Conservation (phyloP, 2,329 filamentous ascomycete genomes). For the Microsporum canis region DNA sequence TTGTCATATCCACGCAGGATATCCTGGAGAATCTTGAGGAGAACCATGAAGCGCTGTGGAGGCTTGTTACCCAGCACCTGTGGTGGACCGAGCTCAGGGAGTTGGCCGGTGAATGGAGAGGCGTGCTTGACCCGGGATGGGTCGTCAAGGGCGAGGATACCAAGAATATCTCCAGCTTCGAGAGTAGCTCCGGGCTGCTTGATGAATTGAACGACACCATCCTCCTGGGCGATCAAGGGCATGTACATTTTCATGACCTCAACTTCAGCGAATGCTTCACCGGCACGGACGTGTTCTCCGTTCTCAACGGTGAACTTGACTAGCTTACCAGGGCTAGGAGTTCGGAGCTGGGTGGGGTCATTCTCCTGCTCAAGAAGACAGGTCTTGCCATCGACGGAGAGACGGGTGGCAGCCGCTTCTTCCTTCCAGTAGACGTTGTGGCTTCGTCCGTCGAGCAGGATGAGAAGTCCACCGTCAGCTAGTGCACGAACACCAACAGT, state of each 20-base stretch:
- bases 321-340: constrained; percentile 90
- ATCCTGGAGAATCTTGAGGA: constrained; percentile 68
- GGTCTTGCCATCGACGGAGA: constrained; percentile 96
- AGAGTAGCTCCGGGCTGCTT: constrained; percentile 98
- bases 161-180: constrained; percentile 96
- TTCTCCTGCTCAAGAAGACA: constrained; percentile 97
- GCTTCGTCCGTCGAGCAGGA: constrained; percentile 80
- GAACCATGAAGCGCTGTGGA: constrained; percentile 69
- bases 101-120: constrained; percentile 80
- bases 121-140: constrained; percentile 94
- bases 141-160: constrained; percentile 89
- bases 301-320: constrained; percentile 97
- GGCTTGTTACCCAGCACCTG: constrained; percentile 85
- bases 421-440: constrained; percentile 99
- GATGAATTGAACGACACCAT: constrained; percentile 93
- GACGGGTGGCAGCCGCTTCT: constrained; percentile 85
- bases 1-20: constrained; percentile 94
- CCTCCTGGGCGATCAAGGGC: constrained; percentile 88
- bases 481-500: constrained; percentile 84
- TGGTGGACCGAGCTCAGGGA: constrained; percentile 75
- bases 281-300: constrained; percentile 81
- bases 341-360: constrained; percentile 90
- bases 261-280: constrained; percentile 88
- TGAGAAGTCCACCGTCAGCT: constrained; percentile 83
- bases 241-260: constrained; percentile 99